Conservation (phyloP, 192 early-diverging fungal species). For the Gamsiella multidivaricata region DNA sequence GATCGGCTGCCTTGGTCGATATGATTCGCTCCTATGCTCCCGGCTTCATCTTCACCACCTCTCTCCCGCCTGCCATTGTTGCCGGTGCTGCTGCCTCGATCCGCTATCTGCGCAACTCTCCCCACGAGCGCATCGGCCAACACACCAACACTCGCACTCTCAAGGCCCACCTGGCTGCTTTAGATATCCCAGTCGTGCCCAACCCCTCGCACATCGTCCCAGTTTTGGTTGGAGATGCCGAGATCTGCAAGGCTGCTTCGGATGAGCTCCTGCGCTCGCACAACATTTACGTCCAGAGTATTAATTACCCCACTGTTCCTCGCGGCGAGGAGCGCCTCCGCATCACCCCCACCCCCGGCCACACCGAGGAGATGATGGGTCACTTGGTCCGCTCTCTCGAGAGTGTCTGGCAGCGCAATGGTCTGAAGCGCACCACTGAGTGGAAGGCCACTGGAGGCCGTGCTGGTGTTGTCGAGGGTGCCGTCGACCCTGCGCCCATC, state of each 20-base stretch:
- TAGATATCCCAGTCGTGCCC: conserved; percentile 96
- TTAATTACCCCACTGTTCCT: conserved; percentile 98
- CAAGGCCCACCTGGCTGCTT: conserved; percentile 80
- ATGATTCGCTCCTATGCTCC: conserved; percentile 98
- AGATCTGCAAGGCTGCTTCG: conserved; percentile 90
- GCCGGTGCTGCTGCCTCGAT: conserved; percentile 93
- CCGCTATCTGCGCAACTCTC: conserved; percentile 88
- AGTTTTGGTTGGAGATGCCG: conserved; percentile 96
- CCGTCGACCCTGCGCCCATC: conserved; percentile 60
- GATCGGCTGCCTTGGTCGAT: conserved; percentile 87
- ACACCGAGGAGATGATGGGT: conserved; percentile 83
- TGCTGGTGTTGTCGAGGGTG: conserved; percentile 84
- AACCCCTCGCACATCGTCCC: conserved; percentile 99
- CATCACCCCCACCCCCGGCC: conserved; percentile 98
- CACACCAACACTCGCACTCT: conserved; percentile 92
- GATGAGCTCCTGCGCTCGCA: conserved; percentile 92
- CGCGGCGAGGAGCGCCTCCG: conserved; percentile 96
- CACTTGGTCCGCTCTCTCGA: conserved; percentile 86
- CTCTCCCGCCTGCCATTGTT: conserved; percentile 92
- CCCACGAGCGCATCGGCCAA: conserved; percentile 89
- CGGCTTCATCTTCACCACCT: conserved; percentile 99
- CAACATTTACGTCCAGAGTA: conserved; percentile 97
- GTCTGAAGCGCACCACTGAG: conserved; percentile 84
- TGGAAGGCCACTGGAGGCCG: conserved; percentile 88
- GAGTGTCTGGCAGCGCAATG: conserved; percentile 88